These are phyloP conservation scores for Plenodomus biglobosus DNA, from an alignment of 2,329 filamentous ascomycete species.

Conservation along the genomic window DNA sequence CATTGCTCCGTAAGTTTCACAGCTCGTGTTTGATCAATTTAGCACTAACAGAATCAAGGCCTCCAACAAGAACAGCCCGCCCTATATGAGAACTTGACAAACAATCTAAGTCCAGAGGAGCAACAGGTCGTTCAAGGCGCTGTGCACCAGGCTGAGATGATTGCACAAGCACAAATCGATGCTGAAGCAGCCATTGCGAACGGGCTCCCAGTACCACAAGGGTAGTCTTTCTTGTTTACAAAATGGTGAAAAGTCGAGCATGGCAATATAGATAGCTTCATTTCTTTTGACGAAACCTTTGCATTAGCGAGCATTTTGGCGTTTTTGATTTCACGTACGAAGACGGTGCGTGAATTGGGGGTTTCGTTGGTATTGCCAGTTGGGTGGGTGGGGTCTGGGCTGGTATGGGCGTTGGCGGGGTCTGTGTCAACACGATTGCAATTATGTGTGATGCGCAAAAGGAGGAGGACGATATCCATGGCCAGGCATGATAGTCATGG, in stretches of 20 bases:
- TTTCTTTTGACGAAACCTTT: constrained; percentile 16
- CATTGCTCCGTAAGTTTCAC: constrained; percentile 72
- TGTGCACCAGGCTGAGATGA: constrained; percentile 68
- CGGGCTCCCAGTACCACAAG: constrained; percentile 25
- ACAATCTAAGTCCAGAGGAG: constrained; percentile 77
- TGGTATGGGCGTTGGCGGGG: constrained; percentile 15
- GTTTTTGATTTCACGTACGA: constrained; percentile 23
- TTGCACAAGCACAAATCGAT: constrained; percentile 39
- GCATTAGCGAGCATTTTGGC: constrained; percentile 41
- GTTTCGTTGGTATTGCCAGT: constrained; percentile 9
- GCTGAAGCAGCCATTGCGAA: constrained; percentile 27
- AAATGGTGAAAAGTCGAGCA: no score
- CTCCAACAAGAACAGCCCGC: constrained; percentile 90
- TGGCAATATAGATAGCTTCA: constrained; percentile 25
- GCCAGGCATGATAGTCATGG: constrained; percentile 17
- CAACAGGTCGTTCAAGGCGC: constrained; percentile 78
- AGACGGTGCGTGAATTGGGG: constrained; percentile 15
- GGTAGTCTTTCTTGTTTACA: constrained; percentile 5
- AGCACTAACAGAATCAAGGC: constrained; percentile 56
- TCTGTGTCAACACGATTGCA: constrained; percentile 9
- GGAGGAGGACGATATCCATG: constrained; percentile 23
- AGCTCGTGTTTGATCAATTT: neutral
- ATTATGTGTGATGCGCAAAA: constrained; percentile 3
- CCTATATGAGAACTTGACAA: constrained; percentile 78
- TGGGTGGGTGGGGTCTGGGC: constrained; percentile 9